phyloP scores from a whole-genome alignment of 2,329 filamentous ascomycete species.

The Fusarium bactridioides region DNA sequence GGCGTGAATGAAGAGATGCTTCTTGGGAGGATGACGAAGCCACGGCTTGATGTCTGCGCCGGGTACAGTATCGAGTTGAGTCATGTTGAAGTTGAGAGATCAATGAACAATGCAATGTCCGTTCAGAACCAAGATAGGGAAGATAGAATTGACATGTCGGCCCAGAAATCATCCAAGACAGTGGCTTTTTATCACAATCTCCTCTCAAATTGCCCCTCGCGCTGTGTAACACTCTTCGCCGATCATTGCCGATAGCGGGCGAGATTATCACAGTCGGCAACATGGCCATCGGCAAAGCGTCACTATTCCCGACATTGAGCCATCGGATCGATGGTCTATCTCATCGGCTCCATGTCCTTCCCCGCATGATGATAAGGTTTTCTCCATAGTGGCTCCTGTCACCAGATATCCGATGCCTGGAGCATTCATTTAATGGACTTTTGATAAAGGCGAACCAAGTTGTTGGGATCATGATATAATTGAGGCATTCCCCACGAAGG shows the following conservation, averaged over 20 bases:
- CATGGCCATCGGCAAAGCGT: background rate
- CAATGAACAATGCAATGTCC: no score
- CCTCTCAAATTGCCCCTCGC: background rate
- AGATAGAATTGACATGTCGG: background rate
- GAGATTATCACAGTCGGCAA: background rate
- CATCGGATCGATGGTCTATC: constrained; percentile 5
- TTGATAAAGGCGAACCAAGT: background rate
- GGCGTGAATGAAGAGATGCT: background rate
- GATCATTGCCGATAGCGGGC: background rate
- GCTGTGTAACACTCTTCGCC: background rate
- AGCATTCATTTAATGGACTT: background rate
- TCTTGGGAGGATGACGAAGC: background rate
- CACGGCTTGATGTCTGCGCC: background rate
- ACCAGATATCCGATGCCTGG: background rate
- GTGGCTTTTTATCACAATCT: constrained; percentile 3
- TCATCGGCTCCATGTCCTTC: background rate
- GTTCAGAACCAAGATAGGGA: background rate
- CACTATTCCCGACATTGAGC: background rate
- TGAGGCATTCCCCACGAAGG: background rate
- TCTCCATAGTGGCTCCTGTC: background rate
- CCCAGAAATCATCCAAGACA: background rate
- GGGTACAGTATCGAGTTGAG: background rate
- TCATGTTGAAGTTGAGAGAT: background rate
- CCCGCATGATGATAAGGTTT: background rate
- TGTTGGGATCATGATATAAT: background rate